Conservation (phyloP, 1,284 basidiomycete species). For the Pyrrhoderma lamaoense region DNA sequence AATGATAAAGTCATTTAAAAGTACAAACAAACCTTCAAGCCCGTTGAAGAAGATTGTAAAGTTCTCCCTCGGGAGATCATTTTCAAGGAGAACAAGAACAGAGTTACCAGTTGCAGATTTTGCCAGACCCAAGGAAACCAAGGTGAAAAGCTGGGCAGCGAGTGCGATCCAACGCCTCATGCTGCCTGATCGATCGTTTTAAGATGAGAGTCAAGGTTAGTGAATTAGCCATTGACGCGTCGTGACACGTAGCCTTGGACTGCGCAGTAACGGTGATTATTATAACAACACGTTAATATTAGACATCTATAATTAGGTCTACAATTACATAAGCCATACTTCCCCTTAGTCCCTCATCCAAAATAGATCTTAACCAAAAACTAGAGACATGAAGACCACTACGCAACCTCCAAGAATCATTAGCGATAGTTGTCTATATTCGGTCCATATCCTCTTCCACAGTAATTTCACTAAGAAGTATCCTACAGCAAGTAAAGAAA, state of each 20-base stretch:
- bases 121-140: conserved; percentile 33
- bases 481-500: neutral
- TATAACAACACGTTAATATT: neutral
- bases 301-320: neutral
- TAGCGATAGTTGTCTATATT: neutral
- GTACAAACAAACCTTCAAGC: conserved; percentile 52
- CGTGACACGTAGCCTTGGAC: neutral
- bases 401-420: neutral
- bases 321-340: no score
- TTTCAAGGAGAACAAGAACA: conserved; percentile 80
- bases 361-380: neutral
- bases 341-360: no score
- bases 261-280: neutral
- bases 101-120: conserved; percentile 78
- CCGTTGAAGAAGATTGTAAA: conserved; percentile 80
- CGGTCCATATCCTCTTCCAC: neutral
- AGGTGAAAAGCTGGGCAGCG: conserved; percentile 10
- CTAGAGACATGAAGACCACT: neutral
- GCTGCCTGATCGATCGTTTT: neutral
- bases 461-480: neutral
- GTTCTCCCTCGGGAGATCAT: conserved; percentile 51
- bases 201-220: conserved; percentile 4
- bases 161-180: conserved; percentile 18
- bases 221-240: conserved; percentile 4
- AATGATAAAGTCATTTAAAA: neutral